Percentiles rank a stretch among this genome's conserved stretches.
These are phyloP conservation scores for Talaromyces sp. DNA, from an alignment of 2,329 filamentous ascomycete genomes.

Conservation along the genomic window DNA sequence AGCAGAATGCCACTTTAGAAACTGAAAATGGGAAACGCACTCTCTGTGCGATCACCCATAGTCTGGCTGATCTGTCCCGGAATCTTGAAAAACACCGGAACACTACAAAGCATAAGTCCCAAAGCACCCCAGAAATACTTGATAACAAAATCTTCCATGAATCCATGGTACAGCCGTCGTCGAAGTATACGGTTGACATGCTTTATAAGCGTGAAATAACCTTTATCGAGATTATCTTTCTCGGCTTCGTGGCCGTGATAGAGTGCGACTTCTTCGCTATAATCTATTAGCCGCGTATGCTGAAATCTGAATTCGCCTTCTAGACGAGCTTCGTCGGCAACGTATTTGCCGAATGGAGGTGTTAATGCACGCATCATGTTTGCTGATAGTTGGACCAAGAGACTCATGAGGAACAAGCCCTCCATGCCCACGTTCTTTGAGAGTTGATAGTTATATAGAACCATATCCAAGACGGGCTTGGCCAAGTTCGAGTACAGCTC, in stretches of 20 bases:
- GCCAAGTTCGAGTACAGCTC: constrained; percentile 96
- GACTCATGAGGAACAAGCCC: constrained; percentile 89
- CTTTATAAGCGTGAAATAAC: constrained; percentile 98
- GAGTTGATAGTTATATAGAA: constrained; percentile 92
- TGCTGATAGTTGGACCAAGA: constrained; percentile 89
- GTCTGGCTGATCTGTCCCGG: constrained; percentile 62
- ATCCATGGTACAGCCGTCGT: constrained; percentile 90
- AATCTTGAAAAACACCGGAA: constrained; percentile 93
- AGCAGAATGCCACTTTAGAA: neutral
- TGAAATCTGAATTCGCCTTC: constrained; percentile 97
- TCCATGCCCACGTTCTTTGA: constrained; percentile 95
- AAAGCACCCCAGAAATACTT: constrained; percentile 99
- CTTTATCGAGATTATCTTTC: constrained; percentile 95
- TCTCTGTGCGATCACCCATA: constrained; percentile 58
- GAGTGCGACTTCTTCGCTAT: constrained; percentile 90
- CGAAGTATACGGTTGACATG: constrained; percentile 95
- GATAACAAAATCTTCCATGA: constrained; percentile 99
- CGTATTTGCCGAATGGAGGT: constrained; percentile 94
- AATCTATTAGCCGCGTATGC: constrained; percentile 91
- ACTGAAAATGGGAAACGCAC: constrained; percentile 37
- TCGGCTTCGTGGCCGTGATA: constrained; percentile 91
- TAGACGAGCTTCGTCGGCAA: constrained; percentile 89
- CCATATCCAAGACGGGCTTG: constrained; percentile 91
- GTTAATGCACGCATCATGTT: constrained; percentile 91
- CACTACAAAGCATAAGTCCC: constrained; percentile 85